Conservation (phyloP, 129 eudicot genomes). For the Flaveria robusta region DNA sequence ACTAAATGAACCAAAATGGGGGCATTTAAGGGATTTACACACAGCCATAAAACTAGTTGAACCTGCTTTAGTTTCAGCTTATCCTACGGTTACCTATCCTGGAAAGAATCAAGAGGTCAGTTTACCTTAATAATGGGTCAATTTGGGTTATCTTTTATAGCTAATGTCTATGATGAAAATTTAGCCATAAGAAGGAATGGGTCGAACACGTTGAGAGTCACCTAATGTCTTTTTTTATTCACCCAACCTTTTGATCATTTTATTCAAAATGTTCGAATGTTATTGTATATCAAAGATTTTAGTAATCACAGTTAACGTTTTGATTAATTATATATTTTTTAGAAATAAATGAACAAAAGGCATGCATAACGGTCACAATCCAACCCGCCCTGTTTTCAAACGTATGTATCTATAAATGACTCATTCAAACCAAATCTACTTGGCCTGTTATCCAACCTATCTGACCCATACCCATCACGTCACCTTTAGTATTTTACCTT, state of each 20-base stretch:
- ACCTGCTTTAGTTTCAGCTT: conserved; percentile 75
- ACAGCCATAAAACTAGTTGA: conserved; percentile 79
- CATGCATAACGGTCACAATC: background rate
- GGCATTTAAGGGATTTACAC: conserved; percentile 74
- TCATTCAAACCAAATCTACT: background rate
- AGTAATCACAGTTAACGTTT: background rate
- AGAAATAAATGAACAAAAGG: background rate
- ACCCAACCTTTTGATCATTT: background rate
- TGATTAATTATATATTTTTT: background rate
- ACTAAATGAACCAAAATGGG: conserved; percentile 72
- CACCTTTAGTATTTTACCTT: background rate
- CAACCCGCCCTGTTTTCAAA: background rate
- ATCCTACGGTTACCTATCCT: conserved; percentile 67
- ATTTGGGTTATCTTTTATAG: background rate
- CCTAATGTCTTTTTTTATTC: background rate
- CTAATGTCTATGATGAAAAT: background rate
- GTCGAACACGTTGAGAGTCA: background rate
- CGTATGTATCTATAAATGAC: background rate
- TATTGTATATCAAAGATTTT: background rate
- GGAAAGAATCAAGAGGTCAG: conserved; percentile 88
- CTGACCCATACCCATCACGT: background rate
- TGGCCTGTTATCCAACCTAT: background rate
- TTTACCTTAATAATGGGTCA: background rate
- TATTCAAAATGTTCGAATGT: background rate
- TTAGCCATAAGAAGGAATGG: background rate